Base-by-base conservation (phyloP, 768 basidiomycete genomes). In the Collybia nuda region DNA sequence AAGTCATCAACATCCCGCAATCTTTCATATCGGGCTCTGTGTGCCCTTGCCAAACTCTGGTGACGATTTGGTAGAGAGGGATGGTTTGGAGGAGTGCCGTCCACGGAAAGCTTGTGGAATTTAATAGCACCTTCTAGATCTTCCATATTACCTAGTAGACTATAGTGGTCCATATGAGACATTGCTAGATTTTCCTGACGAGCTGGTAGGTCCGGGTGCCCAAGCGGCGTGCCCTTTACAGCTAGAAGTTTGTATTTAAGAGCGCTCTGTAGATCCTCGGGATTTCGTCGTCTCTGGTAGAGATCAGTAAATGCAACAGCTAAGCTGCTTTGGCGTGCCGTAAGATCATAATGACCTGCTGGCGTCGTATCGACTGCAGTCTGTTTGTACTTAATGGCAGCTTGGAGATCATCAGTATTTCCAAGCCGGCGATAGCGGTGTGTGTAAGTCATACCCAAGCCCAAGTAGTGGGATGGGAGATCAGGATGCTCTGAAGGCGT, bases 221-320 rank as follows among this genome's bases (percentile, higher is more conserved):
- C 46, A 15, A 21, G 23, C 6, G 47, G 46, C 11, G 41, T 36
- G 5, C 36, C 47, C 6, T 43, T 36, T 8, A 52, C 19, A 19
- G 41, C 38, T 6, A 12, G 19, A 23, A 47, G 42, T 7, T 14
- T 41, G 24, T 26, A 47, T 8, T 45, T 18, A 3, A 56, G 18
- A 22, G 54, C 21, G 22, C 15, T 18, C 15, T 56, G 37, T 3
- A 56, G 23, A n/a, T 56, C 54, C 8, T 47, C 50, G 12, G 41
- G 7, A 26, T 56, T 40, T 12, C 47, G 40, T 5, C 48, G 46
- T 5, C 40, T 36, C 1, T 42, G 37, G 23, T 36, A 55, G 2
- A 49, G 44, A 18, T 44, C 39, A 2, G 26, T 22, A 38, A 43
- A 43, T 7, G 44, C 19, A 24, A 32, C 23, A 8, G 40, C 32